A percentile compares a stretch with the other conserved stretches of the same genome.
These are phyloP conservation scores for Hypoxylon lienhwacheense DNA, from an alignment of 495 filamentous ascomycete species.

Conservation along the genomic window DNA sequence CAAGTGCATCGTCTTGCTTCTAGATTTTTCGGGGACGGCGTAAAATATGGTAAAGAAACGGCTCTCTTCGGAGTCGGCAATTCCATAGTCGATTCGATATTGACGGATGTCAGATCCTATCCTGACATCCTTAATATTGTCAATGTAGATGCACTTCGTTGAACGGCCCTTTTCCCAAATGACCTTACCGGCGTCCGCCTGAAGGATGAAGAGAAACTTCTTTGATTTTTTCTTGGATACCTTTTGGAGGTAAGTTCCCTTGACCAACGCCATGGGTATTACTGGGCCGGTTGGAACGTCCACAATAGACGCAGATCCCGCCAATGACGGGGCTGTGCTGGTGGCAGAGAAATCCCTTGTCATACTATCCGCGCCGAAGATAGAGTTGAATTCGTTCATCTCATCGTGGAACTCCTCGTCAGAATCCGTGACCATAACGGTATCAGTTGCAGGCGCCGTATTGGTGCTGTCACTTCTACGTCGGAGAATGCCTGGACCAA, in stretches of 20 bases:
- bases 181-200: conserved; percentile 80
- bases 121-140: conserved; percentile 90
- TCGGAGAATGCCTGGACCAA: conserved; percentile 83
- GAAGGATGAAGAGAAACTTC: conserved; percentile 72
- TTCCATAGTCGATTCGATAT: conserved; percentile 79
- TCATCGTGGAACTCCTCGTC: conserved; percentile 61
- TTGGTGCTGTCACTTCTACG: conserved; percentile 85
- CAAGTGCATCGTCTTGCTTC: conserved; percentile 78
- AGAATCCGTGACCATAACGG: conserved; percentile 62
- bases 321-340: conserved; percentile 43
- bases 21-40: conserved; percentile 66
- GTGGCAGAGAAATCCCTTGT: conserved; percentile 42
- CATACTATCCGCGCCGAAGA: conserved; percentile 36
- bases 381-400: conserved; percentile 33
- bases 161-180: conserved; percentile 80
- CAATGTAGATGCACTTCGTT: conserved; percentile 84
- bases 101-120: conserved; percentile 82
- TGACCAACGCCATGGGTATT: conserved; percentile 68
- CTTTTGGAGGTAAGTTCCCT: conserved; percentile 76
- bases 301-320: conserved; percentile 38
- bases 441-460: conserved; percentile 54
- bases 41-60: conserved; percentile 91
- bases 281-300: conserved; percentile 61
- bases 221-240: conserved; percentile 80
- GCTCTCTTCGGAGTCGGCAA: conserved; percentile 62